A percentile compares a stretch with the other conserved stretches of the same genome.
Evolutionary conservation across 495 filamentous ascomycete genomes (phyloP).

Genomic region (Hyaloscypha hepaticicola): DNA sequence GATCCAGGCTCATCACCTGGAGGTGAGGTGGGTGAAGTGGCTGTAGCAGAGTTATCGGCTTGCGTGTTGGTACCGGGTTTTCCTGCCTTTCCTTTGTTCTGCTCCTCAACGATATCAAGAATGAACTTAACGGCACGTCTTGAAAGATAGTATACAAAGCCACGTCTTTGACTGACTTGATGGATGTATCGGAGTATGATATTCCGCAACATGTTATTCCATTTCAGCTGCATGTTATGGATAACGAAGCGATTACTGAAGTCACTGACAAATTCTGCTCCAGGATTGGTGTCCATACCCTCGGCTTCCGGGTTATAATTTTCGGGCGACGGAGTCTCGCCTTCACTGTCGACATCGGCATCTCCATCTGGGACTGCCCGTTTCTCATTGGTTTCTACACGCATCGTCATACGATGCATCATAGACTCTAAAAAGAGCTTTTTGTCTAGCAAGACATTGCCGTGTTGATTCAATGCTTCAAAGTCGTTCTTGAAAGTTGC

Average conservation of each 20-base stretch:
- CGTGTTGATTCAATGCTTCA: constrained; percentile 68
- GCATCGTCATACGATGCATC: constrained; percentile 62
- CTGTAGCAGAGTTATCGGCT: constrained; percentile 35
- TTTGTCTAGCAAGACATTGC: constrained; percentile 67
- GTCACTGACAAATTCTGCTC: constrained; percentile 46
- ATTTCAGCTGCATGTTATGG: constrained; percentile 95
- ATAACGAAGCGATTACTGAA: constrained; percentile 99
- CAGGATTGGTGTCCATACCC: constrained; percentile 28
- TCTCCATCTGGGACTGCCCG: constrained; percentile 45
- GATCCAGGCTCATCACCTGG: constrained; percentile 53
- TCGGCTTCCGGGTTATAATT: constrained; percentile 21
- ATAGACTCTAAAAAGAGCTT: constrained; percentile 74
- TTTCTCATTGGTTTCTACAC: constrained; percentile 46
- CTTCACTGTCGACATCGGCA: constrained; percentile 37
- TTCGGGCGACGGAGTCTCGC: constrained; percentile 23
- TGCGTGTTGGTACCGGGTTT: constrained; percentile 36
- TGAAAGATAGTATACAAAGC: constrained; percentile 97
- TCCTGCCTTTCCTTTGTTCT: constrained; percentile 60
- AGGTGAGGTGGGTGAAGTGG: constrained; percentile 37
- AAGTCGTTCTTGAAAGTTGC: constrained; percentile 57
- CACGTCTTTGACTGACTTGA: constrained; percentile 91
- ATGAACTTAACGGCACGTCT: constrained; percentile 96
- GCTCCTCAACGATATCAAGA: constrained; percentile 93
- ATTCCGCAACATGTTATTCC: constrained; percentile 94
- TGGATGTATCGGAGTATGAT: constrained; percentile 97